Evolutionary conservation across 441 rosid species (phyloP), one percentile per base, ranked within the genome.

Genomic region (Brassica hybrid): DNA sequence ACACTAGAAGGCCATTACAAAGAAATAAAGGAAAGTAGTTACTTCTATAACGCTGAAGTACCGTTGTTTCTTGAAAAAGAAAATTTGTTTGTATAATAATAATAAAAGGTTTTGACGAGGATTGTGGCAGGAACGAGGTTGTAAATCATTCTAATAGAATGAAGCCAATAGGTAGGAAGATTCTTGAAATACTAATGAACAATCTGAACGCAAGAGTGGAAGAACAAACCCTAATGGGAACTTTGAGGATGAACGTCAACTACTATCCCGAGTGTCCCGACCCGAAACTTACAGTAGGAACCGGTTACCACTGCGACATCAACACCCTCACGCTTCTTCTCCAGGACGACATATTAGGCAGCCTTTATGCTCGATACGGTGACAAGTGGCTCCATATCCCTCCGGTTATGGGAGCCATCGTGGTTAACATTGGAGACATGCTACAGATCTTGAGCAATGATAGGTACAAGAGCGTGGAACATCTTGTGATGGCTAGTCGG

Each of bases 391-490:
- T 87, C 43, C 81, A 74, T 36, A 70, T 82, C 7, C 87, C 85
- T 5, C 85, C 82, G 0, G 66, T 80, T 18, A 14, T 54, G 2
- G 88, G 87, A 43, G 74, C 86, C 23, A 78, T 85, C 4, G 83
- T 87, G 38, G 69, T 85, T 67, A 85, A 85, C 75, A 25, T 83
- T 2, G 80, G 87, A 52, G 83, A 85, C 57, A 65, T 59, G 14
- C 14, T 83, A 16, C 86, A 85, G 63, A 87, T 87, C 30, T 54
- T 85, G 79, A 85, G 88, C 84, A 83, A 85, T 25, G 83, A 68
- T 57, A 7, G 60, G 18, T 85, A 82, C 76, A 83, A 75, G 67
- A 83, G 85, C 50, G 57, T 84, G 1, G 86, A 87, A 76, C 88
- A 84, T 62, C 32, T 75, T 2, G 85, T 77, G 30, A 58, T 81